A percentile compares a stretch with the other conserved stretches of the same genome.
These are phyloP conservation scores for Baudoinia panamericana DNA, from an alignment of 495 filamentous ascomycete species.

Conservation along the genomic window DNA sequence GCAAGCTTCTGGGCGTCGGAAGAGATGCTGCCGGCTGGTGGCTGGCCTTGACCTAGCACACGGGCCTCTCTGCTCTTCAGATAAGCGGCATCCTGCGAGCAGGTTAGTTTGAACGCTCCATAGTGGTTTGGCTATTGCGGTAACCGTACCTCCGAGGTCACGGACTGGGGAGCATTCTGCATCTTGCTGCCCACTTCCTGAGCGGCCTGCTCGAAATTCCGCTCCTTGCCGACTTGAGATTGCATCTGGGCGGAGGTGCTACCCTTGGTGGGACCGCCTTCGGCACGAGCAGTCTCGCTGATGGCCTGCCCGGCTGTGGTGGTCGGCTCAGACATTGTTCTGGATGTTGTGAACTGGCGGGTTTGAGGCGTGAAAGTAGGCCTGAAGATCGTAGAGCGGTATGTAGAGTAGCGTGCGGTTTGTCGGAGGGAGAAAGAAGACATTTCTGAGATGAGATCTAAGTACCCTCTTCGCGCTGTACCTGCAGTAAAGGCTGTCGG, in stretches of 20 bases:
- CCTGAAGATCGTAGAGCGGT: too few species aligned
- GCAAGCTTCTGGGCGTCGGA: constrained; percentile 13
- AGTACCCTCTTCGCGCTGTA: too few species aligned
- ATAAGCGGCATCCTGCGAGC: constrained; percentile 15
- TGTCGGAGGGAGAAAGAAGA: too few species aligned
- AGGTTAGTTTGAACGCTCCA: background rate
- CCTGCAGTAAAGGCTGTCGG: too few species aligned
- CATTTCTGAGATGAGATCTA: too few species aligned
- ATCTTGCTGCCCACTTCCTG: constrained; percentile 16
- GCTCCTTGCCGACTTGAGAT: constrained; percentile 18
- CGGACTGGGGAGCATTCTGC: constrained; percentile 9
- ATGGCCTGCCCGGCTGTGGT: constrained; percentile 18
- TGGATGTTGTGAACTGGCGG: constrained; percentile 5
- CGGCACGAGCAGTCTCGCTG: constrained; percentile 24
- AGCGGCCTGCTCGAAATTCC: constrained; percentile 21
- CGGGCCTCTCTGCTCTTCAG: constrained; percentile 17
- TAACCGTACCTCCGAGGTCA: constrained; percentile 9
- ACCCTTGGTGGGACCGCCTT: constrained; percentile 27
- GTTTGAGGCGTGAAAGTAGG: too few species aligned
- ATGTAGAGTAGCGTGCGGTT: too few species aligned
- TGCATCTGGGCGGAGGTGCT: constrained; percentile 30
- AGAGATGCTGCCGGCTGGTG: constrained; percentile 9
- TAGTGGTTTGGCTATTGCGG: background rate
- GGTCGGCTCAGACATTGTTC: constrained; percentile 1
- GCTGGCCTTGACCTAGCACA: constrained; percentile 4